phyloP scores from a whole-genome alignment of 1,284 basidiomycete species.

The Leccinum pachyderme region DNA sequence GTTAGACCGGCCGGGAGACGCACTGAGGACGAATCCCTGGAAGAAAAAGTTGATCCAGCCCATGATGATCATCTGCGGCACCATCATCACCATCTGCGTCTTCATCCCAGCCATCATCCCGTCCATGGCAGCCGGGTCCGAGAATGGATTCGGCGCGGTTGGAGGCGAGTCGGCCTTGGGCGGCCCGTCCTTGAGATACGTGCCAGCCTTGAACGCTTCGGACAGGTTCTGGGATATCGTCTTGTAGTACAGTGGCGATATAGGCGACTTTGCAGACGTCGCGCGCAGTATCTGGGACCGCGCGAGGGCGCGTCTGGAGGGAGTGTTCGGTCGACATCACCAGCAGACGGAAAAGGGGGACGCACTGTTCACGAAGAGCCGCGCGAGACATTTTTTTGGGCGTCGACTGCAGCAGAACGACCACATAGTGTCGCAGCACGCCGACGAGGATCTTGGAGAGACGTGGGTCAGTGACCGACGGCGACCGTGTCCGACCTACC shows the following conservation, averaged over 20 bases:
- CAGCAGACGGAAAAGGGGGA: slow-evolving; percentile 22
- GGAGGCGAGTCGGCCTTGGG: slow-evolving; percentile 60
- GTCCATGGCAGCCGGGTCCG: slow-evolving; percentile 92
- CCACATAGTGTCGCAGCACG: slow-evolving; percentile 90
- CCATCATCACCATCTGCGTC: slow-evolving; percentile 98
- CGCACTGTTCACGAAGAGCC: slow-evolving; percentile 92
- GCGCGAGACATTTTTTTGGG: slow-evolving; percentile 81
- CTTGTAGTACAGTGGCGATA: slow-evolving; percentile 73
- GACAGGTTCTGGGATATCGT: slow-evolving; percentile 74
- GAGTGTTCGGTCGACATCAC: slow-evolving; percentile 1
- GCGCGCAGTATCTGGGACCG: slow-evolving; percentile 83
- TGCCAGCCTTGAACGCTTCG: slow-evolving; percentile 69
- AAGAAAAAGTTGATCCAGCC: slow-evolving; percentile 99
- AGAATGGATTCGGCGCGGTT: slow-evolving; percentile 70
- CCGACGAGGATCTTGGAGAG: slow-evolving; percentile 83
- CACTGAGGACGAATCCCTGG: slow-evolving; percentile 95
- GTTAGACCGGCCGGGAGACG: slow-evolving; percentile 36
- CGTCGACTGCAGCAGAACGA: slow-evolving; percentile 78
- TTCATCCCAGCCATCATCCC: slow-evolving; percentile 99
- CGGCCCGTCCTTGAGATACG: slow-evolving; percentile 83
- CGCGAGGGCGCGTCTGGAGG: slow-evolving; percentile 73
- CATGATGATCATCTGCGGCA: slow-evolving; percentile 98
- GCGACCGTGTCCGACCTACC: slow-evolving; percentile 48
- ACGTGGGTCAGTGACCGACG: slow-evolving; percentile 1
- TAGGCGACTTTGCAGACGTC: slow-evolving; percentile 76